Base-by-base conservation (phyloP, 371 early-diverging fungal genomes). In the Lichtheimia ornata region DNA sequence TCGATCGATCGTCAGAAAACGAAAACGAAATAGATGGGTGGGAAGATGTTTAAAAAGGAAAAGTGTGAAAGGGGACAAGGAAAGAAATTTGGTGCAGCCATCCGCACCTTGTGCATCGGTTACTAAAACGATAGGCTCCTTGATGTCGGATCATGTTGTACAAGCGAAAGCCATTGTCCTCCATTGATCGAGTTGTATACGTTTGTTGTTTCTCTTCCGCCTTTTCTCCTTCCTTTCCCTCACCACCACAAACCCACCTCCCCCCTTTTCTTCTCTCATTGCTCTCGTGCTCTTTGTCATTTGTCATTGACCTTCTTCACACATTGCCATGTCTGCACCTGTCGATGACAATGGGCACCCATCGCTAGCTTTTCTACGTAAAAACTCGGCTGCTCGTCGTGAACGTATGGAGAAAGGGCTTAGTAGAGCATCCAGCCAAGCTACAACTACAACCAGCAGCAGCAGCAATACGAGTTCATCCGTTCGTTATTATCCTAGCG, bases 361-460 rank as follows among this genome's bases (percentile, higher is more conserved):
- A 27, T n/a, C 57, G 14, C 25, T 42, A 27, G 40, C 45, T 24
- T 56, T 25, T 27, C 28, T 25, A 18, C 57, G 57, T 15, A 56
- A 56, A 56, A 56, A 20, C 22, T n/a, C 43, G n/a, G 20, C 17
- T 56, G 20, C 42, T 44, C 57, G 42, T 41, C 42, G 43, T 20
- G 27, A 44, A 17, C 30, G 47, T 30, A 44, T 40, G 13, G 41
- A 54, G 12, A 44, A 20, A 27, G 60, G 51, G 14, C 51, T 52
- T 17, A 61, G 67, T 45, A 44, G 54, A 27, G 51, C 66, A 24
- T 65, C 66, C 14, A 63, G 63, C n/a, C 63, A 63, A 44, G 53
- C 57, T 15, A 54, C 61, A 14, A 30, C 44, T 5, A 60, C 61
- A 52, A 53, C 53, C 24, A 56, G 51, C 35, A 53, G 53, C 30